Base-by-base conservation (phyloP, 2,329 filamentous ascomycete genomes). In the Didymella exigua region DNA sequence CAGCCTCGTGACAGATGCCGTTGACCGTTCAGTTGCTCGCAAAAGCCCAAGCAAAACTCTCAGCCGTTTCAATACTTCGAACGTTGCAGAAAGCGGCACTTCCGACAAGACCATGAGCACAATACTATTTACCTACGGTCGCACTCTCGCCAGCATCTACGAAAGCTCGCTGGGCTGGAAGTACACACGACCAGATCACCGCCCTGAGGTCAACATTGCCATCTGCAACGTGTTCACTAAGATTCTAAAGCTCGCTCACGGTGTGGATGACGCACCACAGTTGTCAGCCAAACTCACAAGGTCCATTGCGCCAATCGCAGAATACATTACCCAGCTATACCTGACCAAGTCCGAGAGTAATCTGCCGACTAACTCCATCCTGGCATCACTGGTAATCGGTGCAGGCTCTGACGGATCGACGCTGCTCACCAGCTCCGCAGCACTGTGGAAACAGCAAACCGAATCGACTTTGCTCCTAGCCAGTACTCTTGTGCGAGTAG, bases 141-240 rank as follows among this genome's bases (percentile, higher is more conserved):
- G 89, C 62, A 87, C 88, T 2, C 82, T 91, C 60, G 83, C 96
- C 21, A 92, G 96, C 68, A 84, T 96, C 6, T 89, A 96, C 63
- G 92, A 96, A 76, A 95, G 89, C 73, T 90, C 89, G 31, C 85
- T 86, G 26, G 91, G 87, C 5, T 99, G 93, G 95, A 88, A 88
- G 62, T 97, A 96, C 71, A 81, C 84, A 6, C 82, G 84, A 1
- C 81, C 86, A 10, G 79, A 86, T 23, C 88, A 93, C 61, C 86
- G 88, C 37, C 84, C 86, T 45, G 80, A 86, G 51, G 83, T 97
- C 43, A 84, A 90, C 54, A 81, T 82, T 16, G 81, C 82, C 36
- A 85, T 96, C 23, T 82, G 90, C 23, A 82, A 82, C 5, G 83
- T 88, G 13, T 87, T 97, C 68, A 83, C 89, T 60, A 87, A 85